A percentile compares a stretch with the other conserved stretches of the same genome.
Evolutionary conservation across 2,329 filamentous ascomycete species (phyloP).

Genomic region (Pseudogymnoascus verrucosus): DNA sequence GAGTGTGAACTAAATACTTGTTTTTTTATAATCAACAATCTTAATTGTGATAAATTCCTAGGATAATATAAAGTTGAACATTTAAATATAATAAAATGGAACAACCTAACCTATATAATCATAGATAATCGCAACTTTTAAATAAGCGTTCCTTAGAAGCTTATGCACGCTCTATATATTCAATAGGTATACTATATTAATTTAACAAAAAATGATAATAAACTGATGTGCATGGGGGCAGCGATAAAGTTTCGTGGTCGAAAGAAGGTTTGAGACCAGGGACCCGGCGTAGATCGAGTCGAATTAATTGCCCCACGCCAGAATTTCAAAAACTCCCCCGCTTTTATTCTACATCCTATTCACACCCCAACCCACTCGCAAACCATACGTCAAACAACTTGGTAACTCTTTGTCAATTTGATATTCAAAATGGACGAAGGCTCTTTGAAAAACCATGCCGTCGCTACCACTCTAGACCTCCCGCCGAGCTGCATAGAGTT

Average conservation of each 20-base stretch:
- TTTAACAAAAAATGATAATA: background rate
- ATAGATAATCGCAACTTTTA: background rate
- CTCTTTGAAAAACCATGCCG: background rate
- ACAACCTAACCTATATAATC: background rate
- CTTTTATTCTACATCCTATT: background rate
- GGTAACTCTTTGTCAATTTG: background rate
- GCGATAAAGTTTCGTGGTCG: background rate
- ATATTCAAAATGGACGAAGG: constrained; percentile 8
- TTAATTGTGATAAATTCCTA: background rate
- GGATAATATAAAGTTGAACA: background rate
- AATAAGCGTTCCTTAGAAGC: background rate
- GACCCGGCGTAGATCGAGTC: constrained; percentile 1
- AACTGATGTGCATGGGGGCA: background rate
- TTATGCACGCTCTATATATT: background rate
- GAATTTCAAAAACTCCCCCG: background rate
- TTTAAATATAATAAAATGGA: background rate
- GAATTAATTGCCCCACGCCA: constrained; percentile 5
- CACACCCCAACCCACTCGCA: background rate
- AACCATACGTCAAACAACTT: background rate
- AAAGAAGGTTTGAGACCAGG: constrained; percentile 4
- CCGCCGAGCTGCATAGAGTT: constrained; percentile 76
- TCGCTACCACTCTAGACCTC: constrained; percentile 47
- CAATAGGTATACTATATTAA: background rate
- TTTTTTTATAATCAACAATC: background rate
- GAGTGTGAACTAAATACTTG: background rate